Evolutionary conservation across 371 early-diverging fungal species (phyloP).

Genomic region (Actinomortierella wolfii): DNA sequence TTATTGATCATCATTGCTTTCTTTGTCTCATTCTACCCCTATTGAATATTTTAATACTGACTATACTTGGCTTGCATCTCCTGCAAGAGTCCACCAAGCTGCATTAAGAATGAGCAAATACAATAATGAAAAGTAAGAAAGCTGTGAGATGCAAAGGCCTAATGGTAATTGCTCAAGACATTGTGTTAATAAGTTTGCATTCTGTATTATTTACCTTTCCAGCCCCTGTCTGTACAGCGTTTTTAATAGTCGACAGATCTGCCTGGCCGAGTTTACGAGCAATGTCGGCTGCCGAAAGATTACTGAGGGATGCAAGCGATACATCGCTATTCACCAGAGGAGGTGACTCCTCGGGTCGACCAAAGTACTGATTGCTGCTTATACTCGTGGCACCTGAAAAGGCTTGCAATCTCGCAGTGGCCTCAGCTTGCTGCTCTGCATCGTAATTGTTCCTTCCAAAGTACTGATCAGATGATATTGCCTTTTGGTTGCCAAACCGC

Average conservation of each 20-base stretch:
- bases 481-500: constrained; percentile 79
- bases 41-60: too few species aligned
- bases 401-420: constrained; percentile 66
- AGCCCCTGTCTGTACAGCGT: constrained; percentile 70
- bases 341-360: constrained; percentile 62
- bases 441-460: constrained; percentile 82
- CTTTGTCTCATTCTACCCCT: too few species aligned
- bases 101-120: too few species aligned
- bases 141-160: too few species aligned
- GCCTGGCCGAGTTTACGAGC: constrained; percentile 80
- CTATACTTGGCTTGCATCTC: too few species aligned
- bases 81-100: too few species aligned
- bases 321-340: constrained; percentile 26
- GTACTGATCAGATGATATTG: constrained; percentile 89
- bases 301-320: constrained; percentile 27
- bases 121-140: too few species aligned
- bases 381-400: constrained; percentile 79
- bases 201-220: constrained; percentile 52
- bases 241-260: constrained; percentile 74
- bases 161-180: too few species aligned
- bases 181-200: too few species aligned
- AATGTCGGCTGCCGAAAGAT: constrained; percentile 61
- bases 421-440: constrained; percentile 64
- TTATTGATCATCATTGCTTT: too few species aligned
- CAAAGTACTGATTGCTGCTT: constrained; percentile 84